These are phyloP conservation scores for Candida sojae DNA, from an alignment of 1,139 yeast species.

Conservation along the genomic window DNA sequence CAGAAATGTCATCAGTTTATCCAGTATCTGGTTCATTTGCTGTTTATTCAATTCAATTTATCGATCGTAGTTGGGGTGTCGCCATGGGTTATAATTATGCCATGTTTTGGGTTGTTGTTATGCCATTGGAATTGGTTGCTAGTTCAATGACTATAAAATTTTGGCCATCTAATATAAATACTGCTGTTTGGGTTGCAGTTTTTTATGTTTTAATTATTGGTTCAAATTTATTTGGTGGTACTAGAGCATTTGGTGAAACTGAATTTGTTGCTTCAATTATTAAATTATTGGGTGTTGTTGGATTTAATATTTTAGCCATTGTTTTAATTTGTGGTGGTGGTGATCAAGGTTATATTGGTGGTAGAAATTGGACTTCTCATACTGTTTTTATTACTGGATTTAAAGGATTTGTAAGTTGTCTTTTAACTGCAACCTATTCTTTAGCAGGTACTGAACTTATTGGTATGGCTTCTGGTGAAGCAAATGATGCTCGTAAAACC, in stretches of 20 bases:
- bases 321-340: slow-evolving; percentile 70
- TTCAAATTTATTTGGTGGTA: slow-evolving; percentile 57
- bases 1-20: slow-evolving; percentile 66
- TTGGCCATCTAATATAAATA: slow-evolving; percentile 58
- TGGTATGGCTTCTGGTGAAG: slow-evolving; percentile 42
- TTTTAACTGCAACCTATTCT: slow-evolving; percentile 45
- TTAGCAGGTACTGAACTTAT: slow-evolving; percentile 49
- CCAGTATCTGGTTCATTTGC: slow-evolving; percentile 77
- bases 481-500: slow-evolving; percentile 38
- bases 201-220: slow-evolving; percentile 58
- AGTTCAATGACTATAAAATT: slow-evolving; percentile 66
- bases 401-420: slow-evolving; percentile 50
- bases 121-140: slow-evolving; percentile 74
- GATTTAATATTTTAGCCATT: slow-evolving; percentile 71
- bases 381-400: slow-evolving; percentile 54
- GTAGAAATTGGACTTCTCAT: slow-evolving; percentile 55
- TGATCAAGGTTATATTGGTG: slow-evolving; percentile 56
- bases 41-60: slow-evolving; percentile 53
- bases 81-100: slow-evolving; percentile 74
- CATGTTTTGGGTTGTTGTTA: slow-evolving; percentile 66
- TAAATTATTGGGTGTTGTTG: slow-evolving; percentile 63
- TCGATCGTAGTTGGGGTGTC: slow-evolving; percentile 75
- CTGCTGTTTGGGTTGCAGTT: slow-evolving; percentile 69
- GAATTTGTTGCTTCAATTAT: slow-evolving; percentile 62
- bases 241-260: slow-evolving; percentile 67